These are phyloP conservation scores for Quercus lobata DNA, from an alignment of 331 rosid genomes.

Conservation along the genomic window DNA sequence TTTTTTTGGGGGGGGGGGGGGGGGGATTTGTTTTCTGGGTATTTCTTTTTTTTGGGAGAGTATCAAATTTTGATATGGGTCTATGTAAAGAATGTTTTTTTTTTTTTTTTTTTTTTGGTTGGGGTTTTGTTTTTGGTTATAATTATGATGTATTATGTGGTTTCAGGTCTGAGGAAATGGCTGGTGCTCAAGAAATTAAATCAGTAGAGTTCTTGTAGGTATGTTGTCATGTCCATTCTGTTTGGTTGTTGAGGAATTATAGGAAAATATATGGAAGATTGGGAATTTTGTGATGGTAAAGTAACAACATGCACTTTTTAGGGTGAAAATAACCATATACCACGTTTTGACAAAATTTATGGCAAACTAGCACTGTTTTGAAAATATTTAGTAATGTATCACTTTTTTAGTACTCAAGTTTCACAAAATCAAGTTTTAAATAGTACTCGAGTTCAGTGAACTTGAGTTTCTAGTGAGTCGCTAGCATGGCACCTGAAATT, in stretches of 20 bases:
- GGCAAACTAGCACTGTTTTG: too few species aligned
- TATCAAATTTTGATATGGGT: not conserved
- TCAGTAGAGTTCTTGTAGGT: conserved; percentile 61
- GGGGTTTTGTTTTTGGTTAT: not conserved
- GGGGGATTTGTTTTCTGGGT: not conserved
- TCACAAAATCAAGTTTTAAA: too few species aligned
- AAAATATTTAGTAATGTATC: too few species aligned
- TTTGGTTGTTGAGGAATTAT: not conserved
- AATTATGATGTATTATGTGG: not conserved
- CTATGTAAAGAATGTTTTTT: not conserved
- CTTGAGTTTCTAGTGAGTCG: too few species aligned
- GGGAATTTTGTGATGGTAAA: not conserved
- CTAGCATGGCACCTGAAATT: too few species aligned
- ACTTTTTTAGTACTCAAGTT: too few species aligned
- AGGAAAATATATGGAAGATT: not conserved
- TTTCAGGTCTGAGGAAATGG: conserved; percentile 37
- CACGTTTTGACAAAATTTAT: too few species aligned
- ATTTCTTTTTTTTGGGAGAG: not conserved
- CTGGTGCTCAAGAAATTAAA: conserved; percentile 43
- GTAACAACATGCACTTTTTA: not conserved
- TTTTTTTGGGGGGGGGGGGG: too few species aligned
- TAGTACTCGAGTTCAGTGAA: too few species aligned
- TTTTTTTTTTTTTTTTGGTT: too few species aligned
- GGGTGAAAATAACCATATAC: too few species aligned
- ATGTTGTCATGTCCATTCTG: conserved; percentile 4